Percentiles rank a stretch among this genome's conserved stretches.
phyloP scores from a whole-genome alignment of 2,329 filamentous ascomycete species.

The Alternaria tenuissima region DNA sequence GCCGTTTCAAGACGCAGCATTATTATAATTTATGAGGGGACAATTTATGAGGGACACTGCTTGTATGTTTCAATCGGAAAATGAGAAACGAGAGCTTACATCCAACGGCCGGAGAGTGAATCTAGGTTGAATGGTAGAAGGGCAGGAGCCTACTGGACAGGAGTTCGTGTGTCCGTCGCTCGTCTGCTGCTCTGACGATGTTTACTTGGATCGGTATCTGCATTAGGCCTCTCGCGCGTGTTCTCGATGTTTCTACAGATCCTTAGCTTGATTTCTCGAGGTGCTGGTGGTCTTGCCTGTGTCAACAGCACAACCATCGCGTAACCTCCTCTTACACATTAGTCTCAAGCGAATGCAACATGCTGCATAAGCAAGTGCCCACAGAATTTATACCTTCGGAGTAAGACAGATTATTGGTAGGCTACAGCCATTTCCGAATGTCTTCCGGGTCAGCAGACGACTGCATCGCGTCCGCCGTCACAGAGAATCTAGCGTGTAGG shows the following conservation, averaged over 20 bases:
- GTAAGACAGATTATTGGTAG: background rate
- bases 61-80: background rate
- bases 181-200: background rate
- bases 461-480: slow-evolving; percentile 11
- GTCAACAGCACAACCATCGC: slow-evolving; percentile 32
- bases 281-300: slow-evolving; percentile 8
- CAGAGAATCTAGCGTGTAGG: background rate
- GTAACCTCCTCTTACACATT: slow-evolving; percentile 6
- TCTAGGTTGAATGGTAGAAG: background rate
- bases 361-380: background rate
- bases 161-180: background rate
- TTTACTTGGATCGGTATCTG: slow-evolving; percentile 22
- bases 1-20: background rate
- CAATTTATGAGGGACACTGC: background rate
- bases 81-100: background rate
- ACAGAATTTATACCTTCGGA: background rate
- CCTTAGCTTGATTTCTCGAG: background rate
- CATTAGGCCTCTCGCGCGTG: slow-evolving; percentile 36
- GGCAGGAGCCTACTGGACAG: background rate
- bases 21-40: background rate
- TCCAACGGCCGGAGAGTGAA: background rate
- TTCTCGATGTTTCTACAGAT: slow-evolving; percentile 35
- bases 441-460: background rate
- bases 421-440: background rate
- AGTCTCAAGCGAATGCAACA: slow-evolving; percentile 33